Evolutionary conservation across 139 green algal species (phyloP).

Genomic region (Chlorella sp.): DNA sequence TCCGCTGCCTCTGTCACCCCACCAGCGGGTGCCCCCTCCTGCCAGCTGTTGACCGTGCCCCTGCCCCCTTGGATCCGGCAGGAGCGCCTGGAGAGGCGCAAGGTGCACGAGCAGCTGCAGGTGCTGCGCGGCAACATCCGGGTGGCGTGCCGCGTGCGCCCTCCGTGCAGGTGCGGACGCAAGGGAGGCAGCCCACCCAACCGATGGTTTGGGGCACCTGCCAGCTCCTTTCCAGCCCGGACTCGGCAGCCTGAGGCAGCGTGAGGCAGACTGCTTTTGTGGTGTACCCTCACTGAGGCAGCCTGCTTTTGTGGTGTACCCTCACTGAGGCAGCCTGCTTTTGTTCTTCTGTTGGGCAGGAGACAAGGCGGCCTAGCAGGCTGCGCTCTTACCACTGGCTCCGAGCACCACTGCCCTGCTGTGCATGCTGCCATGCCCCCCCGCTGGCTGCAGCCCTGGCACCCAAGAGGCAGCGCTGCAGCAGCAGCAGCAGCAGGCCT

Average conservation of each 20-base stretch:
- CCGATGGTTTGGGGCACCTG: too few species aligned
- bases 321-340: too few species aligned
- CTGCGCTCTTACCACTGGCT: too few species aligned
- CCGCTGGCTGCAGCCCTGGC: background rate
- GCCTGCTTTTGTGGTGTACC: too few species aligned
- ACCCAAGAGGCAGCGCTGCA: background rate
- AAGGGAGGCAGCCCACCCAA: too few species aligned
- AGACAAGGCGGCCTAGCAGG: too few species aligned
- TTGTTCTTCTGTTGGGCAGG: too few species aligned
- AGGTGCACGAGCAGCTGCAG: conserved; percentile 53
- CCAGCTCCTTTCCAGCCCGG: too few species aligned
- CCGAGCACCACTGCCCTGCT: background rate
- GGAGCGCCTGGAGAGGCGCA: conserved; percentile 67
- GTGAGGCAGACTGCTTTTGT: too few species aligned
- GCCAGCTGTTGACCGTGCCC: background rate
- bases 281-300: too few species aligned
- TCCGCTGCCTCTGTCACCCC: too few species aligned
- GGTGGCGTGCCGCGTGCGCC: conserved; percentile 68
- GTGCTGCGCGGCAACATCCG: conserved; percentile 79
- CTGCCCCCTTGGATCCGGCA: conserved; percentile 44
- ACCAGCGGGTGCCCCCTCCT: background rate
- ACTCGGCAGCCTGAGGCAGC: too few species aligned
- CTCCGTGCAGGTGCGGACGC: background rate
- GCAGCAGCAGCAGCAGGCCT: background rate
- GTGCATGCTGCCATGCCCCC: background rate